A percentile compares a stretch with the other conserved stretches of the same genome.
Evolutionary conservation across 805 yeast genomes (phyloP).

Genomic region (Hanseniaspora hatyaiensis): DNA sequence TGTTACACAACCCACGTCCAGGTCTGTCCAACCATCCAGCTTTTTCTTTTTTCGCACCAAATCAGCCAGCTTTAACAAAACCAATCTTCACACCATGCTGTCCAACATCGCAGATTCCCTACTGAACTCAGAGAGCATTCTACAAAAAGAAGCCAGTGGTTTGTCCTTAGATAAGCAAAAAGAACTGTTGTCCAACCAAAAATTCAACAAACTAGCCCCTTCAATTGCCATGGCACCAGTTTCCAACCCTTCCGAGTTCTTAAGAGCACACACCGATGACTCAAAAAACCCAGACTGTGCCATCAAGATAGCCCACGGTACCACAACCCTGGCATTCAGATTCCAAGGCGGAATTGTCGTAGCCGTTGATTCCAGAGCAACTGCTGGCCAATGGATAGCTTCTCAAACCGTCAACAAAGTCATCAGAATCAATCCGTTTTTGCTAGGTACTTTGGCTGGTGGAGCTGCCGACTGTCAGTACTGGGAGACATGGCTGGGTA

Average conservation of each 20-base stretch:
- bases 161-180: constrained; percentile 21
- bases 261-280: constrained; percentile 97
- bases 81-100: too few species aligned
- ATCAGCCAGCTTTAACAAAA: too few species aligned
- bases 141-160: constrained; percentile 8
- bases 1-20: too few species aligned
- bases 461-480: constrained; percentile 99
- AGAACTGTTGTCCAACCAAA: constrained; percentile 28
- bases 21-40: too few species aligned
- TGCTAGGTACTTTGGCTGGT: constrained; percentile 98
- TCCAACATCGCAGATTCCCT: constrained; percentile 28
- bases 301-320: constrained; percentile 95
- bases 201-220: constrained; percentile 38
- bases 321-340: constrained; percentile 94
- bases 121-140: constrained; percentile 18
- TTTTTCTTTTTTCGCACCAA: too few species aligned
- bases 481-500: constrained; percentile 98
- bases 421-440: constrained; percentile 86
- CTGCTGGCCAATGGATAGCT: constrained; percentile 96
- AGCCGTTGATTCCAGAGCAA: constrained; percentile 96
- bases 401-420: constrained; percentile 97
- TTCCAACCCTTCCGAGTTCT: constrained; percentile 77
- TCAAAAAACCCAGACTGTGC: constrained; percentile 83
- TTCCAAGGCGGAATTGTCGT: constrained; percentile 91
- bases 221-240: constrained; percentile 66